Evolutionary conservation across 2,329 filamentous ascomycete species (phyloP).

Genomic region (Rutstroemia sydowiana): DNA sequence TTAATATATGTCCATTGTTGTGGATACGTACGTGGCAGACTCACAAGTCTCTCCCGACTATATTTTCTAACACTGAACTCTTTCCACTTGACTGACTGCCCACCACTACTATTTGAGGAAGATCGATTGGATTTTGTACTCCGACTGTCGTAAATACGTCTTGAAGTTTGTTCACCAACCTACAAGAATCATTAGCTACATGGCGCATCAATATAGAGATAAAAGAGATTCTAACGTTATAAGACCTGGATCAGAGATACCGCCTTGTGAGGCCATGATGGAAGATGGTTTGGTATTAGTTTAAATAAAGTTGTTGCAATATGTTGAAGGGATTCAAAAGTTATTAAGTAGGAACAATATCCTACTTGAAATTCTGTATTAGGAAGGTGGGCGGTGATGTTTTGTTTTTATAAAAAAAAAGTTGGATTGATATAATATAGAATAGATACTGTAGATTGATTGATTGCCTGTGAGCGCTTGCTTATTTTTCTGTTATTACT

Average conservation of each 20-base stretch:
- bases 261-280: slow-evolving; percentile 36
- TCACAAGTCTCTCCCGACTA: slow-evolving; percentile 97
- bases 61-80: slow-evolving; percentile 98
- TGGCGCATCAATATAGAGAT: slow-evolving; percentile 17
- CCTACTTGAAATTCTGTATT: background rate
- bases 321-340: background rate
- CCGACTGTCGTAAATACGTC: slow-evolving; percentile 99
- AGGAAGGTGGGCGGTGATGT: background rate
- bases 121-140: slow-evolving; percentile 97
- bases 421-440: too few species aligned
- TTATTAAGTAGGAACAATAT: background rate
- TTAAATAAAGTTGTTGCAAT: background rate
- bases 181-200: slow-evolving; percentile 30
- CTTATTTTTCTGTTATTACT: background rate
- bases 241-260: slow-evolving; percentile 59
- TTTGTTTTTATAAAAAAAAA: background rate
- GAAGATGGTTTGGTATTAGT: background rate
- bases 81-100: slow-evolving; percentile 99
- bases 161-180: slow-evolving; percentile 96
- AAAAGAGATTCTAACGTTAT: slow-evolving; percentile 47
- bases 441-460: too few species aligned
- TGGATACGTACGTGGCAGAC: slow-evolving; percentile 33
- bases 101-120: slow-evolving; percentile 96
- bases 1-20: slow-evolving; percentile 23
- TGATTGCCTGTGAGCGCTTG: background rate